phyloP scores from a whole-genome alignment of 495 filamentous ascomycete species.

The Penicillium ochrochloron region DNA sequence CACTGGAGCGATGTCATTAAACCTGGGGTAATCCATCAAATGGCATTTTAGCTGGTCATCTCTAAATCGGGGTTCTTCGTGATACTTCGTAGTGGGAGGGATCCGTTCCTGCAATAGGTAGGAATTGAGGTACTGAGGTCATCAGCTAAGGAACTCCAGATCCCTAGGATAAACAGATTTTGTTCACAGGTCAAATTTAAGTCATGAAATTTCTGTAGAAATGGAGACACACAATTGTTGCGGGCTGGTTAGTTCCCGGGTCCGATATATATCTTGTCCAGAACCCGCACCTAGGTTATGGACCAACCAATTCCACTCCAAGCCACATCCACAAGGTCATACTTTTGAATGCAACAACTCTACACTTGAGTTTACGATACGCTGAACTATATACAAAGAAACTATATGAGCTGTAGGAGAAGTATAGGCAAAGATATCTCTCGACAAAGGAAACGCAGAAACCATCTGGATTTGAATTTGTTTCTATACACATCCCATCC shows the following conservation, averaged over 20 bases:
- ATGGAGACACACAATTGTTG: no score
- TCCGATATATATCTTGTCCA: not conserved
- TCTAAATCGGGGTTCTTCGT: not conserved
- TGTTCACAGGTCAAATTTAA: no score
- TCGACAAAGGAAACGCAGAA: constrained; percentile 31
- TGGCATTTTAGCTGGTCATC: not conserved
- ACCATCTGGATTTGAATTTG: constrained; percentile 46
- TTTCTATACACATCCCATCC: constrained; percentile 54
- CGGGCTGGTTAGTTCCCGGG: no score
- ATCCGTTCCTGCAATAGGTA: not conserved
- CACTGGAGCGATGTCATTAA: not conserved
- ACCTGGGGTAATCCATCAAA: not conserved
- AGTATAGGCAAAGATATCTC: not conserved
- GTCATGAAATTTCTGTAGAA: no score
- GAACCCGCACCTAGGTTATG: not conserved
- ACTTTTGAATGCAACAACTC: not conserved
- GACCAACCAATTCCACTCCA: not conserved
- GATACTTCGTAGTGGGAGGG: not conserved
- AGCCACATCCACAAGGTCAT: no score
- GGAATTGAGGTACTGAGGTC: no score
- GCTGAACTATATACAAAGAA: not conserved
- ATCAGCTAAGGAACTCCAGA: no score
- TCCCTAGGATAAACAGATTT: no score
- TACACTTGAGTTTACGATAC: not conserved
- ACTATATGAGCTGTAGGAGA: not conserved